Base-by-base conservation (phyloP, 1,284 basidiomycete species). In the Wolfiporia cocos region DNA sequence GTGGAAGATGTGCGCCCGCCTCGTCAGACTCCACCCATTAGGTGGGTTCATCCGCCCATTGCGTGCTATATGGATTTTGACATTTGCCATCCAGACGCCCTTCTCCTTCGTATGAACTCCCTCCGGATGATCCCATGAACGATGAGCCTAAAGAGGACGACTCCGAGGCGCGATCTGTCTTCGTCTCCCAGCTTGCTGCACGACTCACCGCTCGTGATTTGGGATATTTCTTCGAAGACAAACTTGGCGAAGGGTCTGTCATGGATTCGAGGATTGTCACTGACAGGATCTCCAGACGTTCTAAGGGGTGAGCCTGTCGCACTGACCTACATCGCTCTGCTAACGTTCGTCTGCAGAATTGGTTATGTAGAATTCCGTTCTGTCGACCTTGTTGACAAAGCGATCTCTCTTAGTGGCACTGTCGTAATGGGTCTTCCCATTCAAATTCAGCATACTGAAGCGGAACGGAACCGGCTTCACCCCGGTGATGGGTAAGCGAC, bases 191-290 rank as follows among this genome's bases (percentile, higher is more conserved):
- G 70, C 83, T 99, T 60, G 91, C 95, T 54, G 91, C 92, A 44
- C 82, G 92, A 58, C 82, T 98, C 62, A 95, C 92, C 45, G 92
- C 93, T 58, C 79, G 90, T 59, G 95, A 99, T 71, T 73, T 99
- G 63, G 93, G 93, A 49, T 90, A 95, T 67, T 99, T 99, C 73
- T 98, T 99, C 62, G 95, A 98, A 73, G 91, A 96, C 63, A 93
- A 92, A 63, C 75, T 97, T 24, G 93, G 93, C 20, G 87, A 90
- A 65, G 84, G 85, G 33, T 81, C 88, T 21, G 95, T 99, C 3
- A 82, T 92, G 70, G 95, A 98, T 57, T 92, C 94, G 15, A 76
- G 92, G 48, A 92, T 99, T 57, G 93, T 98, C 32, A 95, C 90
- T 10, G 95, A 99, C 62, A 77, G 92, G 50, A 71, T 94, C 40